Evolutionary conservation across 306 rosid species (phyloP).

Genomic region (barrel medic (Medicago truncatula)): DNA sequence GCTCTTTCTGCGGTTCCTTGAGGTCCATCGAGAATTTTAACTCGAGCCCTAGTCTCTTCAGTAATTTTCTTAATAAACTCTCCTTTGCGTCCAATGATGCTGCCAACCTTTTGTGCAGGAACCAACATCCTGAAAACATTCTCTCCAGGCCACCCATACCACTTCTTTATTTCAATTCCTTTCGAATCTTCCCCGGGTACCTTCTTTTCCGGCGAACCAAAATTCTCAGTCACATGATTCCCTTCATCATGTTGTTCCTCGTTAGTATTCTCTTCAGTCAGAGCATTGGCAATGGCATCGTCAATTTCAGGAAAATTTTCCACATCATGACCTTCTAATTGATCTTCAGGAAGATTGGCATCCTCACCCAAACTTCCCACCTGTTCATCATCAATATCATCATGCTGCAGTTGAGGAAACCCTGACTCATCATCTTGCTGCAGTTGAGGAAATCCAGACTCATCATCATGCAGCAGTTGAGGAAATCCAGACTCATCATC

Average conservation of each 20-base stretch:
- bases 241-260: constrained; percentile 52
- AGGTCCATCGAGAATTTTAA: constrained; percentile 95
- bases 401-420: no score
- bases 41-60: constrained; percentile 93
- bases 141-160: constrained; percentile 99
- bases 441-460: constrained; percentile 47
- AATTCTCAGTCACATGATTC: constrained; percentile 43
- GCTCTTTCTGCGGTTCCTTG: constrained; percentile 98
- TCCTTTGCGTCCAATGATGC: constrained; percentile 97
- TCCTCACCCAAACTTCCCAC: constrained; percentile 45
- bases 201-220: constrained; percentile 46
- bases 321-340: constrained; percentile 45
- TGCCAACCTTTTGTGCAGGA: constrained; percentile 92
- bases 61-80: constrained; percentile 92
- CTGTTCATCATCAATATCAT: constrained; percentile 12
- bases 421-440: constrained; percentile 16
- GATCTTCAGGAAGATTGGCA: constrained; percentile 36
- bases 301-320: constrained; percentile 37
- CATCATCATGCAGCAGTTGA: constrained; percentile 21
- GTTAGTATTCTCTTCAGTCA: constrained; percentile 38
- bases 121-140: constrained; percentile 96
- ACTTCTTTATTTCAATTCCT: constrained; percentile 70
- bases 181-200: constrained; percentile 47
- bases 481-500: neutral
- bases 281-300: constrained; percentile 33